These are phyloP conservation scores for Aspergillus bridgeri DNA, from an alignment of 495 filamentous ascomycete species.

Conservation along the genomic window DNA sequence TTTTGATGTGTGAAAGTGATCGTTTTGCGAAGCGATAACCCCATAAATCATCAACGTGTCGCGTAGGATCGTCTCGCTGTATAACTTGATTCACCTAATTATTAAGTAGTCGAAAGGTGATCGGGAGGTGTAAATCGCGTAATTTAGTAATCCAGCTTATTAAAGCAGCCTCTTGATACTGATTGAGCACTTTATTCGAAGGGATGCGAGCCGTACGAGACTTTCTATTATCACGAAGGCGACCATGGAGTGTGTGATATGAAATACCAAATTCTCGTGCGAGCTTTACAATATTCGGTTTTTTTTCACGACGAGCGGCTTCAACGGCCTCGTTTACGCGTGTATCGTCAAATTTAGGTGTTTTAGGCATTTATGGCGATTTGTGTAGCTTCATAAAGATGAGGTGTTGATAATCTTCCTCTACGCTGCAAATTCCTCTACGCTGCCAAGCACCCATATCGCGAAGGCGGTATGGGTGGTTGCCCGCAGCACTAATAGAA, in stretches of 20 bases:
- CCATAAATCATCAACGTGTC: not conserved
- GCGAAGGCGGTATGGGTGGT: too few species aligned
- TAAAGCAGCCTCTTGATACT: conserved; percentile 3
- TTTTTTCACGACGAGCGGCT: not conserved
- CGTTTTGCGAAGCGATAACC: not conserved
- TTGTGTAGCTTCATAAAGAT: not conserved
- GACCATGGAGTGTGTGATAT: not conserved
- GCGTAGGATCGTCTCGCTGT: not conserved
- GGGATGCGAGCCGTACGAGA: conserved; percentile 1
- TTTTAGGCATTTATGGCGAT: conserved; percentile 1
- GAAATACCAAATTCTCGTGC: not conserved
- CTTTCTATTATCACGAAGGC: not conserved
- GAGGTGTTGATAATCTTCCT: not conserved
- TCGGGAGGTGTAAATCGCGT: not conserved
- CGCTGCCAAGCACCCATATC: conserved; percentile 5
- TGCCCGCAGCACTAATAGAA: too few species aligned
- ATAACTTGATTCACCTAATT: not conserved
- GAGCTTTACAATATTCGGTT: conserved; percentile 1
- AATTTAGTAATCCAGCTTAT: not conserved
- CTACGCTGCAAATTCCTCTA: conserved; percentile 3
- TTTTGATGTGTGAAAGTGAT: not conserved
- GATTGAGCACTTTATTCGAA: not conserved
- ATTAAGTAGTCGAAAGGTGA: not conserved
- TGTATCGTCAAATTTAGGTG: not conserved
- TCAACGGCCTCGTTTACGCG: not conserved